Evolutionary conservation across 495 filamentous ascomycete species (phyloP).

Genomic region (Platismatia glauca): DNA sequence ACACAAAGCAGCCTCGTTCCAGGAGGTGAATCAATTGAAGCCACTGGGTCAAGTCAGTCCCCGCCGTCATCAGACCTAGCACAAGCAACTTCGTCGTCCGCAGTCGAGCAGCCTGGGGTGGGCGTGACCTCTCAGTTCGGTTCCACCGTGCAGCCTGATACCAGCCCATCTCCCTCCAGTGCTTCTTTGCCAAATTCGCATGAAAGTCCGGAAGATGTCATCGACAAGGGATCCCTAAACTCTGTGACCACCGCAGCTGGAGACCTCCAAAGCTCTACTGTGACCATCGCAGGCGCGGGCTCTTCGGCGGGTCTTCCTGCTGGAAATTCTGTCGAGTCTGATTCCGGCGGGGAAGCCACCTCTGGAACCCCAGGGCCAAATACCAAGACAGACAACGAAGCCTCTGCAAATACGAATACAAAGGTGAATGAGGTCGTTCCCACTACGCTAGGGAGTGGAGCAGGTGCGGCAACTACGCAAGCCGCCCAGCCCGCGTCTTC

Average conservation of each 20-base stretch:
- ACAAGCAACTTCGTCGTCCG: background rate
- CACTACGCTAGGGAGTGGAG: background rate
- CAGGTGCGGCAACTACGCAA: background rate
- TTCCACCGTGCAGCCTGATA: background rate
- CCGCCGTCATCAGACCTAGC: background rate
- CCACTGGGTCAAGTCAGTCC: background rate
- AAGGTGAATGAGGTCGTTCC: background rate
- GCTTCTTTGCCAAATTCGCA: background rate
- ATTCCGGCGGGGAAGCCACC: background rate
- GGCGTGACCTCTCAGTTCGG: background rate
- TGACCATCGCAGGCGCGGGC: background rate
- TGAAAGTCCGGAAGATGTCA: background rate
- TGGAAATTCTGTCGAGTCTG: background rate
- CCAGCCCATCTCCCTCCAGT: background rate
- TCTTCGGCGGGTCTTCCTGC: background rate
- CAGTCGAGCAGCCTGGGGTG: background rate
- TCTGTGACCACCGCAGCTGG: background rate
- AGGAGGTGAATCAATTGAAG: background rate
- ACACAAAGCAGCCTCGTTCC: background rate
- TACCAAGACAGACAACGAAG: slow-evolving; percentile 5
- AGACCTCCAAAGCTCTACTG: background rate
- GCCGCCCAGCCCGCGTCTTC: background rate
- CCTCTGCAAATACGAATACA: background rate
- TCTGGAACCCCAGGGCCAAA: background rate
- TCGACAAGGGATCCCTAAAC: background rate